phyloP scores from a whole-genome alignment of 2,329 filamentous ascomycete species.

The Verticillium dahliae region DNA sequence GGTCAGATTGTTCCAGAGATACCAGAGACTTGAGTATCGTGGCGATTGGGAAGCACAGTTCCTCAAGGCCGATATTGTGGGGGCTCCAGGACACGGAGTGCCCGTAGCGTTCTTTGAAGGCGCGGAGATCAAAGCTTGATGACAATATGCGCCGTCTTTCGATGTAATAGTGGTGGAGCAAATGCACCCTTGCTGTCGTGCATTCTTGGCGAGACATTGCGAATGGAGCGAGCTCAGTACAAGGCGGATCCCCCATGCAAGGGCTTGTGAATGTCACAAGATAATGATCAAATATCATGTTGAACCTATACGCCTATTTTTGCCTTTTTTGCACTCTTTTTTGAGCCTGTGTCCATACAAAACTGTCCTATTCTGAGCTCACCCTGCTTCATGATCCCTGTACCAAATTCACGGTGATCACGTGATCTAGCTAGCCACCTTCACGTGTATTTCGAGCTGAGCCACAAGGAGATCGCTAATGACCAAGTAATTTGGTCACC shows the following conservation, averaged over 20 bases:
- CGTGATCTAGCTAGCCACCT: not conserved
- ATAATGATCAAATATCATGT: no score
- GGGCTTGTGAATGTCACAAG: no score
- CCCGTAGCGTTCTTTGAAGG: conserved; percentile 29
- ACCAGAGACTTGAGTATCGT: conserved; percentile 44
- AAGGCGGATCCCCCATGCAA: not conserved
- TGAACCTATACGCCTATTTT: no score
- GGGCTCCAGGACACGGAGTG: conserved; percentile 34
- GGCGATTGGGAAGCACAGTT: conserved; percentile 37
- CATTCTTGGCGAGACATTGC: not conserved
- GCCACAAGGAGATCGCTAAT: not conserved
- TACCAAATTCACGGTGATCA: not conserved
- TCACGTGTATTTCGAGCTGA: not conserved
- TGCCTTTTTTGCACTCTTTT: no score
- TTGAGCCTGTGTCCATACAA: no score
- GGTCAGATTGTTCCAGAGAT: conserved; percentile 52
- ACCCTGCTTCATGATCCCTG: not conserved
- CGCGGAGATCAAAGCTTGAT: not conserved
- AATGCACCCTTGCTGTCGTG: not conserved
- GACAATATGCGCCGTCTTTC: not conserved
- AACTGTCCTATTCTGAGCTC: no score
- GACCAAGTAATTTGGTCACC: not conserved
- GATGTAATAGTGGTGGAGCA: not conserved
- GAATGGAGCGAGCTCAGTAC: not conserved
- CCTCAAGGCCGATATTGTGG: conserved; percentile 36